Evolutionary conservation across 371 early-diverging fungal species (phyloP), one percentile per base, ranked within the genome.

Genomic region (Actinomucor elegans): DNA sequence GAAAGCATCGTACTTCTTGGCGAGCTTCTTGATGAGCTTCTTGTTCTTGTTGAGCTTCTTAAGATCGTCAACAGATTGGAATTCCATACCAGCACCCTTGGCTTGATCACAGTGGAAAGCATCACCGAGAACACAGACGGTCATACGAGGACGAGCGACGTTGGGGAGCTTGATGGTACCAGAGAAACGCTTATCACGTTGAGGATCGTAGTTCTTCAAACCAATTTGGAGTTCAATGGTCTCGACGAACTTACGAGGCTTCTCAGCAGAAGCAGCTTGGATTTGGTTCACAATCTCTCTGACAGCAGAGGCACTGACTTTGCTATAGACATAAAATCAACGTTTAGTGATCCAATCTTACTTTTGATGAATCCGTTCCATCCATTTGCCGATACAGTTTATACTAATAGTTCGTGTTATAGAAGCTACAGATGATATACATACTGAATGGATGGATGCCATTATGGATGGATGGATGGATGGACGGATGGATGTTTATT

Each of bases 1-100:
- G 91, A 99, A 98, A 67, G 98, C 97, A 84, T 98, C 96, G 74
- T 85, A 87, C 73, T 85, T 87, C 85, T 83, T 86, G 73, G 91
- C 95, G 57, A 99, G 88, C 88, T 96, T 97, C 94, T 98, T 98
- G 87, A 97, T 94, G 57, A 90, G 84, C 89, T 95, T 96, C 93
- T 98, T 97, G 93, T 95, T 96, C 92, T 97, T 96, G 93, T 97
- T 71, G 67, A 97, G 88, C 89, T 98, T 97, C 90, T 98, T 97
- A 75, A 96, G 85, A 85, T 98, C 97, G 40, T 98, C 97, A 69
- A 95, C 96, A 47, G 96, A 91, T 84, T 91, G 89, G 89, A 79
- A 94, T 61, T 96, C 96, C 81, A 98, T 85, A 47, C 87, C 88
- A 63, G 89, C 85, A 69, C 84, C 88, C 84, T 95, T 93, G 75